Base-by-base conservation (phyloP, 768 basidiomycete genomes). In the Albatrellus ellisii region DNA sequence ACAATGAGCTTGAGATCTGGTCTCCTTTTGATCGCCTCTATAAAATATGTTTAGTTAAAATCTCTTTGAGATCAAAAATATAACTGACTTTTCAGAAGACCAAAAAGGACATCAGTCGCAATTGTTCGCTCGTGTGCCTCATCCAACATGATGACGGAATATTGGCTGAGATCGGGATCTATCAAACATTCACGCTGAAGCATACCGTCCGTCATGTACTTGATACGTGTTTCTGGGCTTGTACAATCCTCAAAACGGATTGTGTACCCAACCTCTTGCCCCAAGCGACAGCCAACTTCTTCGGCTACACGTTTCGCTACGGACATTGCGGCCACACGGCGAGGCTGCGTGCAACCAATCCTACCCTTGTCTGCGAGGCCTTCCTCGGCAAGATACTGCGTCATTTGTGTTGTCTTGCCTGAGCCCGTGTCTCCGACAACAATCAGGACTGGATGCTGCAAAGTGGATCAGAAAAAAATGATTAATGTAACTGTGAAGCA, bases 161-260 rank as follows among this genome's bases (percentile, higher is more conserved):
- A 99, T 36, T 78, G 73, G 46, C 79, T 86, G 58, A 90, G 81
- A 46, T 95, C 78, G 4, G 94, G 94, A 55, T 99, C 95, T 56
- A 98, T 86, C 41, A 99, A 67, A 49, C 84, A 89, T 68, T 99
- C 95, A 63, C 95, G 77, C 55, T 97, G 88, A 20, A 99, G 72
- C 90, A 99, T 97, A 66, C 95, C 95, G 56, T 98, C 95, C 55
- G 95, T 99, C 95, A 99, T 97, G 72, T 95, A 99, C 62, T 98
- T 99, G 72, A 99, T 99, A 56, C 85, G 79, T 3, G 95, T 98
- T 63, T 99, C 95, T 3, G 95, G 94, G 56, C 90, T 85, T 5
- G 95, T 98, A 62, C 94, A 91, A 61, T 99, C 95, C 65, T 99
- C 95, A 60, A 99, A 99, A 66, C 95, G 94, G 53, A 99, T 97